Percentiles rank a stretch among this genome's conserved stretches.
Evolutionary conservation across 78 protist species (phyloP).

Genomic region (slime mould (Dictyostelium discoideum)): DNA sequence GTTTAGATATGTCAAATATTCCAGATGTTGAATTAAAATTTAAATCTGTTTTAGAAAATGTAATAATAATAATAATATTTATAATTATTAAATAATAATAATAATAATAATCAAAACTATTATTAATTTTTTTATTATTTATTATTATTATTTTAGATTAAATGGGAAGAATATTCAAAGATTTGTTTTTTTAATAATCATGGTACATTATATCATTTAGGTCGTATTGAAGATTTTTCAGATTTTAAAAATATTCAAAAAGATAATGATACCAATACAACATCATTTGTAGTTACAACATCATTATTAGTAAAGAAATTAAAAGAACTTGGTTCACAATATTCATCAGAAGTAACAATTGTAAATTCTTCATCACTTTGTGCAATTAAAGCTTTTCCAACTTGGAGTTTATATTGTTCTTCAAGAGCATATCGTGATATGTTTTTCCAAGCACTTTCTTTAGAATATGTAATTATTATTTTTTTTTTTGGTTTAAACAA

Average conservation of each 20-base stretch:
- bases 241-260: slow-evolving; percentile 7
- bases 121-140: neutral
- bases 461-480: slow-evolving; percentile 20
- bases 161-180: slow-evolving; percentile 1
- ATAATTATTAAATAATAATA: too few relatives aligned
- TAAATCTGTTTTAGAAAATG: slow-evolving; percentile 3
- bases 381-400: slow-evolving; percentile 41
- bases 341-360: neutral
- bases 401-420: slow-evolving; percentile 41
- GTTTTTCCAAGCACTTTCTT: slow-evolving; percentile 9
- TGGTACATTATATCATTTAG: slow-evolving; percentile 10
- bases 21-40: neutral
- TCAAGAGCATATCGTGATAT: slow-evolving; percentile 67
- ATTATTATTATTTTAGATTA: neutral
- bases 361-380: slow-evolving; percentile 45
- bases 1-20: slow-evolving; percentile 11
- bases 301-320: slow-evolving; percentile 23
- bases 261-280: slow-evolving; percentile 21
- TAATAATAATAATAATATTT: neutral
- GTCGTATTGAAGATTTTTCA: neutral
- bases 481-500: neutral
- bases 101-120: neutral
- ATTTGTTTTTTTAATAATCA: slow-evolving; percentile 13
- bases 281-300: slow-evolving; percentile 20
- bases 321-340: neutral